Base-by-base conservation (phyloP, 495 filamentous ascomycete genomes). In the Cryomyces antarcticus region DNA sequence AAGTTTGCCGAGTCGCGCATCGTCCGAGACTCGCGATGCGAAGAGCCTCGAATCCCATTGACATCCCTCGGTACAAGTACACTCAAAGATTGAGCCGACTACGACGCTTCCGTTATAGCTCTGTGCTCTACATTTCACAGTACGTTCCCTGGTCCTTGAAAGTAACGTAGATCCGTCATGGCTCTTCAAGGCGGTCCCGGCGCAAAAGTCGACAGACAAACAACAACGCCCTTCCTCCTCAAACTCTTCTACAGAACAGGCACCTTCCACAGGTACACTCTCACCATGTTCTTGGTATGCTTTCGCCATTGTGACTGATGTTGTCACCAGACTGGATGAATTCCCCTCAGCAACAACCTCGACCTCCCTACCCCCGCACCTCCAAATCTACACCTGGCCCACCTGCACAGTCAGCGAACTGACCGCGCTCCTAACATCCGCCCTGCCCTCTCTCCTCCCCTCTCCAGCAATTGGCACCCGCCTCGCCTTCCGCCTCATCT, bases 311-410 rank as follows among this genome's bases (percentile, higher is more conserved):
- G 27, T 46, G 34, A 30, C 24, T 33, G 30, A 37, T 12, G 12
- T 37, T 38, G 35, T 43, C 29, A 13, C 12, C 54, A 80, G 77
- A 49, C 70, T 73, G 31, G 70, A 80, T 29, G 80, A 87, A 49
- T 82, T 84, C 62, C 53, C 61, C 31, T 44, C 60, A 45, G 49
- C 59, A 31, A 24, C 17, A 24, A 44, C 63, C 2, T 47, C 67
- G 30, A 48, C 55, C 39, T 58, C 66, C 27, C 72, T 81, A 24
- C 78, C 80, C 28, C 64, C 73, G 5, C 73, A 80, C 59, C 68
- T 89, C 30, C 67, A 82, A 46, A 80, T 95, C 55, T 87, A 93
- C 70, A 88, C 86, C 52, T 93, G 84, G 83, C 71, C 70, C 44
- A 73, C 72, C 54, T 87, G 81, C 66, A 82, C 83, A 7, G 72